phyloP scores from a whole-genome alignment of 2,329 filamentous ascomycete species.

The Sarocladium oryzae region DNA sequence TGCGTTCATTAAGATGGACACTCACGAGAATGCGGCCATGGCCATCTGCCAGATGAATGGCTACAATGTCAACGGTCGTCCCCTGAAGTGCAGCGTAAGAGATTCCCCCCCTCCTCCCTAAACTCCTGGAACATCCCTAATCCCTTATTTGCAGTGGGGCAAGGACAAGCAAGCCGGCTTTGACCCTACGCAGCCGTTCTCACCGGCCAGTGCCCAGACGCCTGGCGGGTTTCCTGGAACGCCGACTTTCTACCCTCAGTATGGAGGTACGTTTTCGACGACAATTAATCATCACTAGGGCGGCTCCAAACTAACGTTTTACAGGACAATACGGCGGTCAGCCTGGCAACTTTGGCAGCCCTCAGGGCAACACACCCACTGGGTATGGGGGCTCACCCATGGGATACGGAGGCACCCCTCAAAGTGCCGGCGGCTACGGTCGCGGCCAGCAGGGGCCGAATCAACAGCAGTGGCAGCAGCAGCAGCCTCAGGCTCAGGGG shows the following conservation, averaged over 20 bases:
- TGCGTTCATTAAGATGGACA: constrained; percentile 99
- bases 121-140: constrained; percentile 7
- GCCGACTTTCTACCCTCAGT: constrained; percentile 89
- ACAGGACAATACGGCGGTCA: constrained; percentile 55
- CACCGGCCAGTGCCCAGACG: constrained; percentile 67
- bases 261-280: constrained; percentile 57
- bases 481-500: constrained; percentile 37
- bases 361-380: constrained; percentile 54
- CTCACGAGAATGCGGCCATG: constrained; percentile 96
- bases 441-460: constrained; percentile 58
- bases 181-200: constrained; percentile 66
- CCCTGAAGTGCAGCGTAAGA: constrained; percentile 97
- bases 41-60: constrained; percentile 97
- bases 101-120: constrained; percentile 22
- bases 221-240: constrained; percentile 69
- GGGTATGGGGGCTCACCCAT: constrained; percentile 62
- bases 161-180: constrained; percentile 94
- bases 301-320: neutral
- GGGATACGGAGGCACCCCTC: constrained; percentile 58
- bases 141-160: constrained; percentile 67
- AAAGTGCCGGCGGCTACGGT: constrained; percentile 78
- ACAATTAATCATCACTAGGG: neutral
- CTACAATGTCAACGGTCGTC: constrained; percentile 95
- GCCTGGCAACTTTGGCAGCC: constrained; percentile 59
- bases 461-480: constrained; percentile 43